Evolutionary conservation across 192 early-diverging fungal genomes (phyloP).

Genomic region (Coemansia sp.): DNA sequence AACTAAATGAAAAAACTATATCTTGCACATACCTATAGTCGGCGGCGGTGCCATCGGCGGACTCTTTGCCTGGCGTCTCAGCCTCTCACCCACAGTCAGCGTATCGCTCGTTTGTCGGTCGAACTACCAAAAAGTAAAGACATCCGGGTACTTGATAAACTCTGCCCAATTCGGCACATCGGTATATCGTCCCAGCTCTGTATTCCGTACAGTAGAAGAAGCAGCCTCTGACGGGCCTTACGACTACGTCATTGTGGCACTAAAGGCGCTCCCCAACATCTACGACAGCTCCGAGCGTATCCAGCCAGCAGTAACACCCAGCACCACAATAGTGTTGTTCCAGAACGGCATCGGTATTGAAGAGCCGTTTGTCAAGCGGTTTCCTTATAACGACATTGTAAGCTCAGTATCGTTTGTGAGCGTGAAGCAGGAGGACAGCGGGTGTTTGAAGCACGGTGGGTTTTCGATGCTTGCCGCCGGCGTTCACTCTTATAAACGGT

Average conservation of each 20-base stretch:
- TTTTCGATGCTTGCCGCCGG: conserved; percentile 49
- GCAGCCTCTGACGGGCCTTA: conserved; percentile 26
- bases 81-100: conserved; percentile 19
- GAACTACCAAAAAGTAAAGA: conserved; percentile 36
- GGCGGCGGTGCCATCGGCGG: conserved; percentile 52
- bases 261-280: conserved; percentile 52
- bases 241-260: conserved; percentile 52
- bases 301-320: conserved; percentile 10
- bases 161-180: conserved; percentile 37
- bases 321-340: conserved; percentile 42
- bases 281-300: conserved; percentile 44
- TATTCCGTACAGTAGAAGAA: conserved; percentile 37
- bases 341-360: conserved; percentile 52
- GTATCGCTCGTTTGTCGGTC: conserved; percentile 52
- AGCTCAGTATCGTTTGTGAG: conserved; percentile 21
- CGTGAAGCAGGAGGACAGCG: conserved; percentile 29
- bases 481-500: conserved; percentile 11
- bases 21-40: conserved; percentile 20
- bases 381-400: conserved; percentile 6
- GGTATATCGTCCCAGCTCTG: conserved; percentile 22
- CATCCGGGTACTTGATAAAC: conserved; percentile 26
- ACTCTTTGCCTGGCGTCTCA: conserved; percentile 48
- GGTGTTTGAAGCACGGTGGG: conserved; percentile 39
- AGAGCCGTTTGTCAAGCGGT: conserved; percentile 31
- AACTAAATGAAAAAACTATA: neutral